phyloP scores from a whole-genome alignment of 2,329 filamentous ascomycete genomes.

The Nannizziopsis barbatae region DNA sequence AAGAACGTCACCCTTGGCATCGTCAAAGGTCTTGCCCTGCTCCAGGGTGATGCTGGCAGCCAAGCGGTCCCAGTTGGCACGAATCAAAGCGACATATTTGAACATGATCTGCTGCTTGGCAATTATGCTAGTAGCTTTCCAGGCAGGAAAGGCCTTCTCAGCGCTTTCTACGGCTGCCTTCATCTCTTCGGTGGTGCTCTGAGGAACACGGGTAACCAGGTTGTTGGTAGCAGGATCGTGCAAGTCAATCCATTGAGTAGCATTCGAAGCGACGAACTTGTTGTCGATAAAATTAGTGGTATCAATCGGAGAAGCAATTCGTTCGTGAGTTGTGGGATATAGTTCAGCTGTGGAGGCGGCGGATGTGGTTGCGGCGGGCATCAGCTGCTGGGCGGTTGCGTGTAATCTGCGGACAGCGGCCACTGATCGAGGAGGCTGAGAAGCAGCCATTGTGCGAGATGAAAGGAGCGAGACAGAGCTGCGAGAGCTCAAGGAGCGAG shows the following conservation, averaged over 20 bases:
- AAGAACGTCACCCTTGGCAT: constrained; percentile 56
- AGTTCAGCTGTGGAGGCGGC: constrained; percentile 32
- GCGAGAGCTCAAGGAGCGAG: constrained; percentile 25
- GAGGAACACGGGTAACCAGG: constrained; percentile 53
- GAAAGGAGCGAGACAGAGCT: constrained; percentile 21
- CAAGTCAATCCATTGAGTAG: constrained; percentile 52
- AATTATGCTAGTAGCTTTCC: constrained; percentile 51
- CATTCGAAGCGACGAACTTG: constrained; percentile 47
- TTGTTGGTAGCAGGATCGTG: constrained; percentile 57
- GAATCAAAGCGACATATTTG: constrained; percentile 53
- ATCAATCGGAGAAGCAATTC: constrained; percentile 41
- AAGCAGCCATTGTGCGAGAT: constrained; percentile 10
- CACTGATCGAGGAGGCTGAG: constrained; percentile 8
- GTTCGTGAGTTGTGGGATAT: constrained; percentile 44
- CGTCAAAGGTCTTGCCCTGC: constrained; percentile 58
- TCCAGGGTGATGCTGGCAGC: constrained; percentile 56
- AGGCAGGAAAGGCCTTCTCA: constrained; percentile 51
- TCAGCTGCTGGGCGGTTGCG: constrained; percentile 41
- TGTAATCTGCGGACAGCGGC: constrained; percentile 29
- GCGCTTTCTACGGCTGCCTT: constrained; percentile 51
- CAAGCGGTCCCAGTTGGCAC: constrained; percentile 54
- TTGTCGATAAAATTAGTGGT: constrained; percentile 55
- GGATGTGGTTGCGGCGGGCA: constrained; percentile 29
- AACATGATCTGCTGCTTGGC: constrained; percentile 54
- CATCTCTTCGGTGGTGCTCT: constrained; percentile 54